Base-by-base conservation (phyloP, 2,329 filamentous ascomycete species). In the Colletotrichum lini region DNA sequence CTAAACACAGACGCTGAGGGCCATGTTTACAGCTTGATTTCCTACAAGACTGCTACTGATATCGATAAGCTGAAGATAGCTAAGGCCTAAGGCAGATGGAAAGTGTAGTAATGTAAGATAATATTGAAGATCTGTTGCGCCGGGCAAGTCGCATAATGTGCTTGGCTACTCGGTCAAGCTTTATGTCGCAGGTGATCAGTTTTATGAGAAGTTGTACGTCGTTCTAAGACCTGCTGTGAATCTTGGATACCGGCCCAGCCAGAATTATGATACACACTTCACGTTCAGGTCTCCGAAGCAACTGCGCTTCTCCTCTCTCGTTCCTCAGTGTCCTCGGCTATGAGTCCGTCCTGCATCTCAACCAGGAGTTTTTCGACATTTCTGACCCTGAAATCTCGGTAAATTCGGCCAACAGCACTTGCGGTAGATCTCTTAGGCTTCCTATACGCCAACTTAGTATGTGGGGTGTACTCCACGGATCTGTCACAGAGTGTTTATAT, bases 341-440 rank as follows among this genome's bases (percentile, higher is more conserved):
- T 56, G 53, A 56, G 53, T 9, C 53, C 23, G 18, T 56, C 53
- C n/a, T 40, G 53, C 53, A 56, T 56, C 53, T 56, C 9, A 40
- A 40, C 30, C n/a, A 40, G 18, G 9, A 40, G 16, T 30, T 56
- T n/a, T 56, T 7, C 35, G 53, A 8, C 53, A 56, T 21, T 56
- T 56, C 30, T 23, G 18, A 40, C 35, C 35, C 53, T 56, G 35
- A 10, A 40, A 56, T 40, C 53, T 56, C 18, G 5, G 18, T 56
- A 40, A 21, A 56, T 40, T 6, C 15, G 35, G 53, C 53, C 35
- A 56, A 21, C 35, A 35, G 35, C 53, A 40, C 30, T 40, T 40
- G 30, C 18, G 18, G 12, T 40, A 40, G 35, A 56, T 56, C 13
- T 56, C 53, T 42, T 40, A 4, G 30, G 53, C 53, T 56, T 56